A percentile compares a stretch with the other conserved stretches of the same genome.
phyloP scores from a whole-genome alignment of 371 early-diverging fungal genomes.

The Haplosporangium sp. region DNA sequence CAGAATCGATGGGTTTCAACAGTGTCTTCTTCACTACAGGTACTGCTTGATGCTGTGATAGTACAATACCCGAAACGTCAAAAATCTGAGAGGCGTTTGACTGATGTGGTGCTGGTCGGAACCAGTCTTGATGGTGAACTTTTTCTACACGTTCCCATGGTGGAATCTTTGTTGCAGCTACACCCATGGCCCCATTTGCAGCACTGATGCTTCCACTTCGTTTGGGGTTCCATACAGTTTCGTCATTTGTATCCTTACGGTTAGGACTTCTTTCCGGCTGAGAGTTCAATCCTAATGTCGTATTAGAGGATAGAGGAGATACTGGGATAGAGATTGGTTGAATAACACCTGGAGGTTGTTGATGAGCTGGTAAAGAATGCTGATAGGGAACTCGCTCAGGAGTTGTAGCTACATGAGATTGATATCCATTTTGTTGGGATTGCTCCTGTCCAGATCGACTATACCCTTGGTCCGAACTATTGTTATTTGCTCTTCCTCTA shows the following conservation, averaged over 20 bases:
- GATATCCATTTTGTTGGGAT: background rate
- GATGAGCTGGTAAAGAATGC: conserved; percentile 49
- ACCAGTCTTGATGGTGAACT: conserved; percentile 57
- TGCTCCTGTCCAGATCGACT: conserved; percentile 2
- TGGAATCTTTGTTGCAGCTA: conserved; percentile 25
- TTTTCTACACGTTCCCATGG: conserved; percentile 39
- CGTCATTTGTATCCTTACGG: conserved; percentile 24
- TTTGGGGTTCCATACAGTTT: conserved; percentile 11
- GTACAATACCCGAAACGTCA: conserved; percentile 32
- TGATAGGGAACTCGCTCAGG: conserved; percentile 49
- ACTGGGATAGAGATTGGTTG: background rate
- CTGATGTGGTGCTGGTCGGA: conserved; percentile 49
- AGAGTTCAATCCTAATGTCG: background rate
- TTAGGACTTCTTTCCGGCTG: conserved; percentile 28
- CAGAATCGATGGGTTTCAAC: conserved; percentile 23
- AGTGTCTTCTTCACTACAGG: conserved; percentile 39
- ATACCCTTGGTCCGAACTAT: conserved; percentile 21
- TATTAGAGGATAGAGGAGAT: conserved; percentile 10
- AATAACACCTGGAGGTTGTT: conserved; percentile 49
- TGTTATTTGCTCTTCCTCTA: conserved; percentile 25
- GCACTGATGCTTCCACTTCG: conserved; percentile 29
- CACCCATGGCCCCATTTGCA: conserved; percentile 11
- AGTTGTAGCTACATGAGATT: background rate
- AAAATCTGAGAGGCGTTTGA: conserved; percentile 41
- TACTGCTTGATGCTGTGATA: conserved; percentile 22